Conservation (phyloP, 1,284 basidiomycete genomes). For the Apiotrichum mycotoxinovorans region DNA sequence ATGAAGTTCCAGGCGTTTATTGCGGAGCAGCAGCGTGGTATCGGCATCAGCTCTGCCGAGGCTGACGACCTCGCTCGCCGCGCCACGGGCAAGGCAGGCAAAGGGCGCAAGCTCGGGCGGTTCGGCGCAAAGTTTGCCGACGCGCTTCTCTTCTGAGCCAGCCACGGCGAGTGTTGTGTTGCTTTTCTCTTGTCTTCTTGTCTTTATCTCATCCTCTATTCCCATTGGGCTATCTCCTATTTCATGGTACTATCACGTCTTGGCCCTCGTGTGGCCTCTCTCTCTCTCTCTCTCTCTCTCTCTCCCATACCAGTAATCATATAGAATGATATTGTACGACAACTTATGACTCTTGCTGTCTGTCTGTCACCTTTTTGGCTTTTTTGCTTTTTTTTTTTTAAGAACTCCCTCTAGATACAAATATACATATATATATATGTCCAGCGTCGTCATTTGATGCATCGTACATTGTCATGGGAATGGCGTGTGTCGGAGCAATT, state of each 20-base stretch:
- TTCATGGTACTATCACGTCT: neutral
- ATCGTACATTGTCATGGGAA: neutral
- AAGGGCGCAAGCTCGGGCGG: constrained; percentile 28
- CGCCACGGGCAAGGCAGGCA: constrained; percentile 10
- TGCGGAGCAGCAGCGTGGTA: constrained; percentile 34
- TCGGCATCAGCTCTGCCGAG: constrained; percentile 28
- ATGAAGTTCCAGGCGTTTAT: constrained; percentile 39
- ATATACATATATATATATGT: no score
- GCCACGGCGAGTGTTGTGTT: neutral
- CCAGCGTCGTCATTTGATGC: neutral
- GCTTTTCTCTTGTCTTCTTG: neutral
- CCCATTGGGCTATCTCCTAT: neutral
- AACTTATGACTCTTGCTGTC: no score
- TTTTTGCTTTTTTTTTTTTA: neutral
- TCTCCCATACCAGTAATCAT: no score
- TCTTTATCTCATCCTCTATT: neutral
- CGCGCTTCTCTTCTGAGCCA: constrained; percentile 14
- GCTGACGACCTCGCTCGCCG: constrained; percentile 19
- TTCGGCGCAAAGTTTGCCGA: constrained; percentile 31
- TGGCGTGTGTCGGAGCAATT: no score
- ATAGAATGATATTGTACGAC: no score
- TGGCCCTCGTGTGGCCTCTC: no score
- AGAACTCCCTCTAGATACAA: neutral
- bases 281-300: no score
- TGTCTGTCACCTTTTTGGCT: no score